These are phyloP conservation scores for Filosporella fistucella DNA, from an alignment of 495 filamentous ascomycete genomes.

Conservation along the genomic window DNA sequence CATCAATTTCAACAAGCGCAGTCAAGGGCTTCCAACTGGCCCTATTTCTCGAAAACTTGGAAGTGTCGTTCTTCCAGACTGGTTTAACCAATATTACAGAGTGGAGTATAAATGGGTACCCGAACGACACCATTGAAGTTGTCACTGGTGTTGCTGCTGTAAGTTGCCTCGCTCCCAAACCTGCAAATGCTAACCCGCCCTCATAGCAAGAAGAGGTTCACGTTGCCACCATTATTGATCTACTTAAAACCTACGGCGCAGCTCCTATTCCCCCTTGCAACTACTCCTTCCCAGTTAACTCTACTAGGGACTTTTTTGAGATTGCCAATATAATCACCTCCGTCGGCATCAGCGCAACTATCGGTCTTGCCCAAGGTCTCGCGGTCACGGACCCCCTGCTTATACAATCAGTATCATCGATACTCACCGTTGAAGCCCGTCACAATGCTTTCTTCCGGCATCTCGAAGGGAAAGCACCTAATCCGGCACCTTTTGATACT, in stretches of 20 bases:
- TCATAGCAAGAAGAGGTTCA: slow-evolving; percentile 17
- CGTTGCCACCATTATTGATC: slow-evolving; percentile 15
- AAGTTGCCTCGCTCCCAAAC: slow-evolving; percentile 7
- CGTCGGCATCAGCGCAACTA: slow-evolving; percentile 11
- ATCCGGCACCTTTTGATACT: slow-evolving; percentile 13
- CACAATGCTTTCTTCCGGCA: slow-evolving; percentile 14
- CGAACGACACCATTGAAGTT: slow-evolving; percentile 8
- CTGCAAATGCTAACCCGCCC: neutral
- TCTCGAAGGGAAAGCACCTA: slow-evolving; percentile 4
- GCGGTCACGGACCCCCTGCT: slow-evolving; percentile 9
- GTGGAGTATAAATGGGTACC: slow-evolving; percentile 6
- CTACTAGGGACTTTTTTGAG: slow-evolving; percentile 13
- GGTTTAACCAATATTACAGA: slow-evolving; percentile 12
- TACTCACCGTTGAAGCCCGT: slow-evolving; percentile 4
- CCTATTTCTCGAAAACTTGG: slow-evolving; percentile 13
- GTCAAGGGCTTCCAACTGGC: slow-evolving; percentile 7
- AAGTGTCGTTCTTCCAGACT: slow-evolving; percentile 9
- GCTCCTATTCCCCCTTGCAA: slow-evolving; percentile 2
- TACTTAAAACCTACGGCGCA: slow-evolving; percentile 10
- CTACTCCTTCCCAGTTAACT: too few relatives aligned
- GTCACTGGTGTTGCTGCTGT: slow-evolving; percentile 10
- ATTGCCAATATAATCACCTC: slow-evolving; percentile 12
- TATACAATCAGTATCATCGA: slow-evolving; percentile 8
- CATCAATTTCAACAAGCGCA: slow-evolving; percentile 4
- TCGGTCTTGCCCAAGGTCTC: slow-evolving; percentile 5